Base-by-base conservation (phyloP, 169 alveolate species). In the Babesia bigemina region DNA sequence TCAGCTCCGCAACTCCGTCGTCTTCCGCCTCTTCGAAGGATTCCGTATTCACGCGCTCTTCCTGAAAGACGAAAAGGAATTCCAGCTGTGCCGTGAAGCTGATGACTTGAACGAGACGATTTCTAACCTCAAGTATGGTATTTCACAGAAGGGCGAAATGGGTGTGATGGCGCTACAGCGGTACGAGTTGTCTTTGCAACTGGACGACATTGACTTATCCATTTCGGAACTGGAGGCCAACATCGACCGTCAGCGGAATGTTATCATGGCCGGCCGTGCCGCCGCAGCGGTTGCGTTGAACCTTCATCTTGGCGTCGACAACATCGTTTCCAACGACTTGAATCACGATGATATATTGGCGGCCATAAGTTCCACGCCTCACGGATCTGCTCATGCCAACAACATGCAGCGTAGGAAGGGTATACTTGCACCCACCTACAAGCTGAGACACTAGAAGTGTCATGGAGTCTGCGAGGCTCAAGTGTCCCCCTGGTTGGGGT, bases 241-340 rank as follows among this genome's bases (percentile, higher is more conserved):
- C 24, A 70, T 70, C 19, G 49, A 69, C 39, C 56, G 58, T 26
- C 78, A 70, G 45, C 65, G 26, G 6, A 63, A 47, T 29, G 63
- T 79, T 3, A 56, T 72, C 21, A 75, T 57, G 57, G 76, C 79
- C 10, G 65, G 70, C 10, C 67, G 79, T 28, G 75, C 71, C 7
- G 71, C 72, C 22, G 75, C 75, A 42, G 63, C 86, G 24, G 75
- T 50, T 24, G 79, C 79, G 16, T 57, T 59, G 70, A 66, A 55
- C 70, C 76, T 79, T 59, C 73, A 79, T 22, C 24, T 70, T 49
- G 87, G 84, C 22, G 78, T 79, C n/a, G 84, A 79, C 59, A 79
- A 79, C 21, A 49, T 79, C 26, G 49, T 79, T 17, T 13, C 77
- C 19, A 69, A 66, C 19, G 70, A 79, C 14, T 33, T 79, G 58